A percentile compares a stretch with the other conserved stretches of the same genome.
These are phyloP conservation scores for Fusarium redolens DNA, from an alignment of 2,329 filamentous ascomycete species.

Conservation along the genomic window DNA sequence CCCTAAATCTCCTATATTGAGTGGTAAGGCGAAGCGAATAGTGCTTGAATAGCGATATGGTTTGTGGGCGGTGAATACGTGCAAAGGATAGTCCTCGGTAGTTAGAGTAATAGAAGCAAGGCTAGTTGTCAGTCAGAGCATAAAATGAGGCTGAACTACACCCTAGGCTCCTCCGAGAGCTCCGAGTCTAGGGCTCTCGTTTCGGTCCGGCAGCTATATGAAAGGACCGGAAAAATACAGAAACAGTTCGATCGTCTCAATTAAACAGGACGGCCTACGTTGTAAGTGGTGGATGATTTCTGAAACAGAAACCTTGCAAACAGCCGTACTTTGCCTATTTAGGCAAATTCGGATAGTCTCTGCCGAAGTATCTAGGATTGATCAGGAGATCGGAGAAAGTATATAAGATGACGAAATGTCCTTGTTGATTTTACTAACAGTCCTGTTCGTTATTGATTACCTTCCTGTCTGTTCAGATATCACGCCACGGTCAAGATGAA, in stretches of 20 bases:
- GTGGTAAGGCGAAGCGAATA: not conserved
- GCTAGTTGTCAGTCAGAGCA: too few relatives aligned
- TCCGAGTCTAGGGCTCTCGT: not conserved
- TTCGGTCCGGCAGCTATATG: not conserved
- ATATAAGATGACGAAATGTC: not conserved
- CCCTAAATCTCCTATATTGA: too few relatives aligned
- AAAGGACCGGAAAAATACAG: not conserved
- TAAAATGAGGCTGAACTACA: not conserved
- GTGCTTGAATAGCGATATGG: not conserved
- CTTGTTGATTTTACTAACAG: not conserved
- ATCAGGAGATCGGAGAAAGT: not conserved
- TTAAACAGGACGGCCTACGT: not conserved
- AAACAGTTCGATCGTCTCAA: not conserved
- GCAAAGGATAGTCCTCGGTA: too few relatives aligned
- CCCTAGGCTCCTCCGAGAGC: not conserved
- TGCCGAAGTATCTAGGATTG: not conserved
- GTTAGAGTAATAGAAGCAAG: too few relatives aligned
- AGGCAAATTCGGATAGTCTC: slow-evolving; percentile 27
- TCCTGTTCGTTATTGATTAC: fast-evolving
- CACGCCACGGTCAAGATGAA: slow-evolving; percentile 10
- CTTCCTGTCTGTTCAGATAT: not conserved
- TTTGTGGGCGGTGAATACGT: fast-evolving
- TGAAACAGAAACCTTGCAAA: not conserved
- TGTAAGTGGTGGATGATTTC: slow-evolving; percentile 31
- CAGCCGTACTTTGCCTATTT: not conserved